Evolutionary conservation across 306 rosid genomes (phyloP).

Genomic region (Delonix regia): DNA sequence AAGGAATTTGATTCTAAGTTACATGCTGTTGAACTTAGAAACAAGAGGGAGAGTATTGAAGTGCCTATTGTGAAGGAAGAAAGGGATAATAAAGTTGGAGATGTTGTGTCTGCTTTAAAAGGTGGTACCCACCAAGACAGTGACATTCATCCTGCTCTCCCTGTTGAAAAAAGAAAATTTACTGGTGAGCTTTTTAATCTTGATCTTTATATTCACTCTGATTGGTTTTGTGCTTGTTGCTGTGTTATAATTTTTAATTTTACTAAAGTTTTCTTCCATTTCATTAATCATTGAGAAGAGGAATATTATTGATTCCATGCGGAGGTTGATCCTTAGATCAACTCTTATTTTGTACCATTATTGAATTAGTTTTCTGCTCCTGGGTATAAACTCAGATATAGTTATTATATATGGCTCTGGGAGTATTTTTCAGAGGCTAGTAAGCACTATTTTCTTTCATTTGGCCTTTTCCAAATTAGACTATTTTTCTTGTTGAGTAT

Average conservation of each 20-base stretch:
- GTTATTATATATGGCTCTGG: not conserved
- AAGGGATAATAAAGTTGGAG: constrained; percentile 49
- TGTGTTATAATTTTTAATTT: not conserved
- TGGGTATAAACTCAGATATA: not conserved
- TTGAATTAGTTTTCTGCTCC: not conserved
- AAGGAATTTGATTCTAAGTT: constrained; percentile 79
- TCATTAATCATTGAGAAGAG: not conserved
- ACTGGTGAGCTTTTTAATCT: constrained; percentile 58
- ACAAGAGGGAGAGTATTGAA: constrained; percentile 54
- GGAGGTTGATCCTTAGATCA: not conserved
- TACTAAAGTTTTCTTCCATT: too few species aligned
- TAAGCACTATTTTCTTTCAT: not conserved
- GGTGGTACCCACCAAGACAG: constrained; percentile 51
- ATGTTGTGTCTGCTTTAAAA: constrained; percentile 56
- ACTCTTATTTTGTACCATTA: not conserved
- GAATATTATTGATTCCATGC: not conserved
- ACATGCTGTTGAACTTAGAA: constrained; percentile 58
- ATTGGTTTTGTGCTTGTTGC: not conserved
- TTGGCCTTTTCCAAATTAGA: not conserved
- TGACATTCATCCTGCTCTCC: constrained; percentile 48
- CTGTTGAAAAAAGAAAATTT: constrained; percentile 82
- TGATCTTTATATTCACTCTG: not conserved
- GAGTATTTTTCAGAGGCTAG: not conserved
- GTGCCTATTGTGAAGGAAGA: constrained; percentile 59
- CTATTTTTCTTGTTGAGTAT: not conserved